phyloP scores from a whole-genome alignment of 202 grass and related monocot genomes.

The Carex arenaria region DNA sequence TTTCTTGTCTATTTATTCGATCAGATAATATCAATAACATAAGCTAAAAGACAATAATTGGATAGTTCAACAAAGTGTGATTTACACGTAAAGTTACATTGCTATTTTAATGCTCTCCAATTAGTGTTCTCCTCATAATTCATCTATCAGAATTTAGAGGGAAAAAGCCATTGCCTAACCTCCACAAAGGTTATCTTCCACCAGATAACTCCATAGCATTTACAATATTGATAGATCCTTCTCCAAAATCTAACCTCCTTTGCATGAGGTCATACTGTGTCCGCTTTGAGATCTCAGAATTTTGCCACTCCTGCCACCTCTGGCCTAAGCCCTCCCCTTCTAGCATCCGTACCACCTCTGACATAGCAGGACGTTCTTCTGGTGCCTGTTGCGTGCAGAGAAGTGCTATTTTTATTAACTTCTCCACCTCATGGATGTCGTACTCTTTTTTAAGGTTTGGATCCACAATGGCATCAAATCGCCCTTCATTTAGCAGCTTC shows the following conservation, averaged over 20 bases:
- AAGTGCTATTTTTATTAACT: conserved; percentile 66
- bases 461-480: conserved; percentile 44
- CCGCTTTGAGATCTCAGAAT: conserved; percentile 41
- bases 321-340: conserved; percentile 55
- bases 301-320: conserved; percentile 70
- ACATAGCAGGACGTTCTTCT: conserved; percentile 67
- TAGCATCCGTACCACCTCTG: conserved; percentile 76
- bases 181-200: conserved; percentile 30
- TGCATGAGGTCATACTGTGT: conserved; percentile 44
- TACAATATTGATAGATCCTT: conserved; percentile 53
- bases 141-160: background rate
- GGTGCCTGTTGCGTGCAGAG: conserved; percentile 63
- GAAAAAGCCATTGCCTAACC: too few relatives aligned
- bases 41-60: background rate
- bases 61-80: background rate
- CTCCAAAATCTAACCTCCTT: conserved; percentile 38
- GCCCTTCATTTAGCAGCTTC: conserved; percentile 35
- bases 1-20: background rate
- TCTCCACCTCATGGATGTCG: conserved; percentile 35
- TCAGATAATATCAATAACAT: background rate
- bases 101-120: background rate
- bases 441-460: conserved; percentile 40
- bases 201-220: conserved; percentile 55
- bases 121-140: background rate
- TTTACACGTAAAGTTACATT: background rate